Base-by-base conservation (phyloP, 176 grass and related monocot species). In the Lolium multiflorum region DNA sequence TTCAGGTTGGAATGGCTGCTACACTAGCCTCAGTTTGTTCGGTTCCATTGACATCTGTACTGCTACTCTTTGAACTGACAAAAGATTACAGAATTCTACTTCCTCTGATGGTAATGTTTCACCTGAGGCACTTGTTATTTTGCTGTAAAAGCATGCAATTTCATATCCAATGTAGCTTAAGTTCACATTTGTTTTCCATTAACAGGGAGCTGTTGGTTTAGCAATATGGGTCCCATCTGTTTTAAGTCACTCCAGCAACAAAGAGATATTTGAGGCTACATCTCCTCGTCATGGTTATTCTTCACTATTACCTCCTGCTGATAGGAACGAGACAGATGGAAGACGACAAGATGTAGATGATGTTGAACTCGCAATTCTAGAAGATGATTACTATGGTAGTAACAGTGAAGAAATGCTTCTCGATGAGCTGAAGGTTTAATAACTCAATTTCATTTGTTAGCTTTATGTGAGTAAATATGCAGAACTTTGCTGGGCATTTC, bases 151-250 rank as follows among this genome's bases (percentile, higher is more conserved):
- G 62, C 51, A 71, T 86, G 24, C 28, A 81, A 46, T 20, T 86
- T 77, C 31, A 35, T 48, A 71, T 63, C 22, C 2, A 51, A 47
- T 79, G 14, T 80, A 65, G 39, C 63, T 82, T 76, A 56, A 81
- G 55, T 16, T 76, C 68, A 17, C 35, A 50, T 49, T 58, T 90
- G 67, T 77, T 47, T 66, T 81, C 24, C 3, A 82, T 81, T 81
- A 83, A 94, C 71, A 99, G 97, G 97, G 97, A 54, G 97, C 97
- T 61, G 97, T 99, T 86, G 97, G 97, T 82, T 81, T 99, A 84
- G 94, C 97, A 82, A 99, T 99, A 88, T 99, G 97, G 97, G 97
- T 96, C 15, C 97, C 94, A 82, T 99, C 97, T 88, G 92, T 96
- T 85, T 84, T 84, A 85, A 95, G 82, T 28, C 84, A 91, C 76